Evolutionary conservation across 805 yeast genomes (phyloP).

Genomic region (Isabelozyma pseudorhagii): DNA sequence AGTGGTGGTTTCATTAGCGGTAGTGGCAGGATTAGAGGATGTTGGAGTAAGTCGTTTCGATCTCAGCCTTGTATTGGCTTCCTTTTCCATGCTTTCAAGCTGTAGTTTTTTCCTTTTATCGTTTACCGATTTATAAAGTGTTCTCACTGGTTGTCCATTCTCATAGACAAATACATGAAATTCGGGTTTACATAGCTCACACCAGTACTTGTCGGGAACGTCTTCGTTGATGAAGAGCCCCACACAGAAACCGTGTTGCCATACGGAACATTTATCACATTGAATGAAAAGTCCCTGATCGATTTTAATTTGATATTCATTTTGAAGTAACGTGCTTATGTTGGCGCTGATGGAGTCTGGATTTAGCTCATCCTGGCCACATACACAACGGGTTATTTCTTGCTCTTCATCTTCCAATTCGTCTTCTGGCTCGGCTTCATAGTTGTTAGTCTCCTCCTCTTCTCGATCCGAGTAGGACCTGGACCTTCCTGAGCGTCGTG

Average conservation of each 20-base stretch:
- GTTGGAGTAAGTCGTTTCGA: conserved; percentile 1
- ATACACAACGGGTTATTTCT: conserved; percentile 42
- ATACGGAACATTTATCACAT: conserved; percentile 87
- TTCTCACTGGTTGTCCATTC: conserved; percentile 18
- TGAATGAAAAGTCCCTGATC: conserved; percentile 71
- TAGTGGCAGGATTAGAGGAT: neutral
- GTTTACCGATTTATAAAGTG: conserved; percentile 40
- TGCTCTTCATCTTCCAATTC: conserved; percentile 32
- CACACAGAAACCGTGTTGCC: conserved; percentile 98
- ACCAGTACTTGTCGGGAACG: conserved; percentile 93
- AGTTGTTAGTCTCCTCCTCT: conserved; percentile 15
- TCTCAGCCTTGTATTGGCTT: conserved; percentile 12
- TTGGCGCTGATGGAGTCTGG: conserved; percentile 19
- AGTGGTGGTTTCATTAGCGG: neutral
- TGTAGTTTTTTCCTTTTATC: conserved; percentile 37
- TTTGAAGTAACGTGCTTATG: conserved; percentile 20
- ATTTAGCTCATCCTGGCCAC: conserved; percentile 38
- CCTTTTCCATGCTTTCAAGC: conserved; percentile 9
- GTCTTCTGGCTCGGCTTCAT: conserved; percentile 21
- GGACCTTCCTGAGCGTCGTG: conserved; percentile 29
- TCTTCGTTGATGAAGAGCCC: conserved; percentile 71
- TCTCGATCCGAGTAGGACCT: conserved; percentile 13
- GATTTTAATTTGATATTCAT: conserved; percentile 33
- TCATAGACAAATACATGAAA: conserved; percentile 55
- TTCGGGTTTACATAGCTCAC: conserved; percentile 88